Conservation (phyloP, 306 rosid species). For the Dalbergia cultrata region DNA sequence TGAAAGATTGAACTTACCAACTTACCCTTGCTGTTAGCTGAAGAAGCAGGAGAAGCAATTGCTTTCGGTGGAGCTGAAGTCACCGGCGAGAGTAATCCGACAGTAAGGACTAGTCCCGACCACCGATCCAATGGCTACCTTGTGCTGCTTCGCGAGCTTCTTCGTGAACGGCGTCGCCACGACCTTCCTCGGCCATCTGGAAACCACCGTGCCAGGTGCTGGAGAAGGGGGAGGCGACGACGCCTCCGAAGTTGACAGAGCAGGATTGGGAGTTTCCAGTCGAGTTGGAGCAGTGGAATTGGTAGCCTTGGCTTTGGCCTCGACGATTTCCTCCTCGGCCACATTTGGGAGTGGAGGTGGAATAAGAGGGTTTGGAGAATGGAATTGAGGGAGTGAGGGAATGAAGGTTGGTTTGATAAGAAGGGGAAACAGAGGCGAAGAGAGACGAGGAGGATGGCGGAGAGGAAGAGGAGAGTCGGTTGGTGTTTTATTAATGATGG, state of each 20-base stretch:
- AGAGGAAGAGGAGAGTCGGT: slow-evolving; percentile 59
- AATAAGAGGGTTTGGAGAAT: background rate
- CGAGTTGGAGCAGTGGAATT: slow-evolving; percentile 58
- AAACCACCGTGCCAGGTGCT: slow-evolving; percentile 44
- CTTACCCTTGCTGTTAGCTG: background rate
- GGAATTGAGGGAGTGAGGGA: background rate
- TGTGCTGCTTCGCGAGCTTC: slow-evolving; percentile 91
- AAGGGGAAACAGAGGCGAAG: too few species aligned
- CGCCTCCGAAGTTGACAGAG: slow-evolving; percentile 45
- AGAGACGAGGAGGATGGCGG: slow-evolving; percentile 50
- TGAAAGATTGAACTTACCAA: too few species aligned
- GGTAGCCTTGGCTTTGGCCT: slow-evolving; percentile 77
- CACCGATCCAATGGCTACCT: slow-evolving; percentile 70
- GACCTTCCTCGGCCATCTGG: slow-evolving; percentile 64
- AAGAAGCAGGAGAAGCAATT: slow-evolving; percentile 6
- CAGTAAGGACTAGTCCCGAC: slow-evolving; percentile 81
- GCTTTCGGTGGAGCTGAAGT: slow-evolving; percentile 50
- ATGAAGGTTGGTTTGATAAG: background rate
- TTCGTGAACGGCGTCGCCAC: slow-evolving; percentile 91
- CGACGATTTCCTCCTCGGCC: slow-evolving; percentile 76
- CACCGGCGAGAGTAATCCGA: slow-evolving; percentile 57
- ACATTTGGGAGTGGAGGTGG: slow-evolving; percentile 18
- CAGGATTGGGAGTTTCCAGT: slow-evolving; percentile 50
- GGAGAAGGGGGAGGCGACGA: slow-evolving; percentile 46
- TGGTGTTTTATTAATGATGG: background rate